Evolutionary conservation across 768 basidiomycete genomes (phyloP).

Genomic region (Amanita brunnescens): DNA sequence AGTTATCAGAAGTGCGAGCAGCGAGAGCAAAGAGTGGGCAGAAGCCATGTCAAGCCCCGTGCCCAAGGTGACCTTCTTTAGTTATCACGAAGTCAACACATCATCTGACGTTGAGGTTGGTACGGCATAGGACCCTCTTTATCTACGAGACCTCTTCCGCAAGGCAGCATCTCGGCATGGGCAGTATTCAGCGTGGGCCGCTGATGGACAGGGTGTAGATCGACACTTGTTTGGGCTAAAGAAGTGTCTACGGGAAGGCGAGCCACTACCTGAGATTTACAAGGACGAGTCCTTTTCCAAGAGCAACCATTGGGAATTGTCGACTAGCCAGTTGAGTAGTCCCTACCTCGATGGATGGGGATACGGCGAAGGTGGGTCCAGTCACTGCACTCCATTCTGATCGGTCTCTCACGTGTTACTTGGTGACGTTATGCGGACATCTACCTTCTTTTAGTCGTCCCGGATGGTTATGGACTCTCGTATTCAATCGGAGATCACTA

Average conservation of each 20-base stretch:
- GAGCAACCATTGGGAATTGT: constrained; percentile 88
- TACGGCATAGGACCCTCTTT: constrained; percentile 21
- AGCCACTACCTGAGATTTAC: constrained; percentile 67
- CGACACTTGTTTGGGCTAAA: constrained; percentile 92
- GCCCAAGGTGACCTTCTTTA: constrained; percentile 27
- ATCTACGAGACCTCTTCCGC: constrained; percentile 61
- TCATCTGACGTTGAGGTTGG: constrained; percentile 2
- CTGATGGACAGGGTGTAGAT: constrained; percentile 92
- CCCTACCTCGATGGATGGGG: constrained; percentile 91
- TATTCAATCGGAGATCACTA: constrained; percentile 83
- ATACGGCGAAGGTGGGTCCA: constrained; percentile 77
- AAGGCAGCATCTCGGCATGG: constrained; percentile 75
- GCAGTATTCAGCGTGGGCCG: constrained; percentile 84
- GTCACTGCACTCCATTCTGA: constrained; percentile 2
- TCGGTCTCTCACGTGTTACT: neutral
- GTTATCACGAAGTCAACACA: constrained; percentile 10
- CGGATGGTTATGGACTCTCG: constrained; percentile 85
- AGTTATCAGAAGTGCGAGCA: constrained; percentile 82
- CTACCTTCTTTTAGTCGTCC: constrained; percentile 50
- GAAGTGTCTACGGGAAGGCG: constrained; percentile 66
- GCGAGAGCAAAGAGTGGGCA: constrained; percentile 77
- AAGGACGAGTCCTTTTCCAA: constrained; percentile 57
- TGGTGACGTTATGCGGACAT: neutral
- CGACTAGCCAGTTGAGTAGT: constrained; percentile 80
- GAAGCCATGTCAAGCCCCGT: constrained; percentile 74